Evolutionary conservation across 306 rosid genomes (phyloP).

Genomic region (Lablab purpureus): DNA sequence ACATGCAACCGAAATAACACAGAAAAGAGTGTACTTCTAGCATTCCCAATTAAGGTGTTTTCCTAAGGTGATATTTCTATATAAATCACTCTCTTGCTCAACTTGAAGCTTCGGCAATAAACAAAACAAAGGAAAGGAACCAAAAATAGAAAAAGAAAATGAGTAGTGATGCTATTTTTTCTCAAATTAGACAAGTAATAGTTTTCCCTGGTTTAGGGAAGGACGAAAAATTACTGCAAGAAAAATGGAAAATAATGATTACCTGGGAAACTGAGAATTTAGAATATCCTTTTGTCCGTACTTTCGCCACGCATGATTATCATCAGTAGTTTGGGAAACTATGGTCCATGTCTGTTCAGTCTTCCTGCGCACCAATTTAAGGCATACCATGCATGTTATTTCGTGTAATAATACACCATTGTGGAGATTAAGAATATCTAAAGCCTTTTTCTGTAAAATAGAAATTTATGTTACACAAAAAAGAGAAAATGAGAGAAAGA

Average conservation of each 20-base stretch:
- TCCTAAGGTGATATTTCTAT: slow-evolving; percentile 1
- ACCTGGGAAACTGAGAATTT: slow-evolving; percentile 81
- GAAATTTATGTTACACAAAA: too few relatives aligned
- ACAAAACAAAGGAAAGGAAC: not conserved
- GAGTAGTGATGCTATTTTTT: not conserved
- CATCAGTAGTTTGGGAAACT: slow-evolving; percentile 51
- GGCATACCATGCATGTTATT: slow-evolving; percentile 36
- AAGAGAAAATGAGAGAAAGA: too few relatives aligned
- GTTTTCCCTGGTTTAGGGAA: not conserved
- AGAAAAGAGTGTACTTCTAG: not conserved
- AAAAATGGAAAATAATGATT: slow-evolving; percentile 33
- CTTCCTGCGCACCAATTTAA: slow-evolving; percentile 61
- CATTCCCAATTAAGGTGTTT: not conserved
- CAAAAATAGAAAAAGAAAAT: not conserved
- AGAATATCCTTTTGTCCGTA: slow-evolving; percentile 90
- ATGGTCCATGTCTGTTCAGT: slow-evolving; percentile 46
- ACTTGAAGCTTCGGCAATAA: not conserved
- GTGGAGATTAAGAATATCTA: not conserved
- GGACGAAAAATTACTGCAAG: not conserved
- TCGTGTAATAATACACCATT: not conserved
- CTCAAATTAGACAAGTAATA: not conserved
- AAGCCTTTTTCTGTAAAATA: too few relatives aligned
- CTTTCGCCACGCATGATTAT: slow-evolving; percentile 80
- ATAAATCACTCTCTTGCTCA: slow-evolving; percentile 12
- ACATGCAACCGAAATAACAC: not conserved